Evolutionary conservation across 768 basidiomycete species (phyloP).

Genomic region (Lactifluus hygrophoroides): DNA sequence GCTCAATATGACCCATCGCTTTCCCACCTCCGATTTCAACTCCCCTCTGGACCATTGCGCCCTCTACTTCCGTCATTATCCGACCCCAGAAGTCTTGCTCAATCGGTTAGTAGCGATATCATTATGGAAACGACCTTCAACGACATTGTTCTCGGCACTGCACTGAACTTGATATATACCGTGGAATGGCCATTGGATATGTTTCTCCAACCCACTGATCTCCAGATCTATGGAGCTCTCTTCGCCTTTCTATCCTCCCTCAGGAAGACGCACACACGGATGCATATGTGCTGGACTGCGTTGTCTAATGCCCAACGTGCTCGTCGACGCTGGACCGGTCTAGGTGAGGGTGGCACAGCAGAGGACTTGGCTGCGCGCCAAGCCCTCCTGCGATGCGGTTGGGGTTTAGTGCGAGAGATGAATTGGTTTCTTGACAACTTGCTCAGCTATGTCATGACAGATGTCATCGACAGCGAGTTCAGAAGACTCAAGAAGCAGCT

Average conservation of each 20-base stretch:
- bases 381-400: constrained; percentile 64
- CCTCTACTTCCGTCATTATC: constrained; percentile 72
- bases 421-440: constrained; percentile 85
- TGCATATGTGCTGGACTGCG: constrained; percentile 77
- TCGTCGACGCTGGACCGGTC: constrained; percentile 76
- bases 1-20: constrained; percentile 82
- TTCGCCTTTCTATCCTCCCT: constrained; percentile 80
- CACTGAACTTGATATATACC: constrained; percentile 57
- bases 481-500: constrained; percentile 57
- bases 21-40: constrained; percentile 59
- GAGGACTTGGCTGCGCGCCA: constrained; percentile 61
- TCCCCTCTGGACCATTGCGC: constrained; percentile 75
- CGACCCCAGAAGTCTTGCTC: constrained; percentile 31
- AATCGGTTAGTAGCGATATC: constrained; percentile 30
- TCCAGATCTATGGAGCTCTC: constrained; percentile 64
- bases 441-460: constrained; percentile 80
- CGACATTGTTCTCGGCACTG: constrained; percentile 72
- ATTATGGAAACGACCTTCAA: constrained; percentile 49
- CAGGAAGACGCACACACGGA: constrained; percentile 72
- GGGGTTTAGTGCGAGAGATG: constrained; percentile 86
- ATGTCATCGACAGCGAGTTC: constrained; percentile 84
- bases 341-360: constrained; percentile 75
- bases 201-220: constrained; percentile 70
- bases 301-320: constrained; percentile 81
- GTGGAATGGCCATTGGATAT: constrained; percentile 86